Evolutionary conservation across 495 filamentous ascomycete species (phyloP).

Genomic region (Patellaria atrata): DNA sequence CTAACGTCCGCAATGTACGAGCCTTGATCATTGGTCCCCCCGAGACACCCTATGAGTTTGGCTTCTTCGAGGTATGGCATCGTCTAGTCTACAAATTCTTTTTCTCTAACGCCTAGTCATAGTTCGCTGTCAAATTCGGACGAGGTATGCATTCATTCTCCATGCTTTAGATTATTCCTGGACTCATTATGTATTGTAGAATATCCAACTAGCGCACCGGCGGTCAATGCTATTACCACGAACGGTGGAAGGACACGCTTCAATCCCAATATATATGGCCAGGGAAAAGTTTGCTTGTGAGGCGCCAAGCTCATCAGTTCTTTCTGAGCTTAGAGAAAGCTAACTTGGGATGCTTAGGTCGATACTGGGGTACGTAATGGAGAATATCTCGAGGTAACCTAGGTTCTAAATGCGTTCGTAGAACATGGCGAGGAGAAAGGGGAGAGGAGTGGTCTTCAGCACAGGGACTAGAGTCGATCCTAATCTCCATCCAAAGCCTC

Average conservation of each 20-base stretch:
- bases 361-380: conserved; percentile 63
- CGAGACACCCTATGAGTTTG: conserved; percentile 91
- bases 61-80: conserved; percentile 94
- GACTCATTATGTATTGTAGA: conserved; percentile 37
- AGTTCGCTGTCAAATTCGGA: conserved; percentile 55
- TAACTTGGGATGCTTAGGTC: conserved; percentile 38
- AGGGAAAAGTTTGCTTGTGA: conserved; percentile 83
- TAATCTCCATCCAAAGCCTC: conserved; percentile 91
- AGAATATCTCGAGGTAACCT: no score
- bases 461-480: conserved; percentile 84
- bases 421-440: conserved; percentile 82
- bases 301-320: conserved; percentile 14
- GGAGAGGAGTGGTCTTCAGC: conserved; percentile 94
- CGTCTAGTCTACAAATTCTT: conserved; percentile 10
- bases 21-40: conserved; percentile 87
- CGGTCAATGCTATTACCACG: conserved; percentile 64
- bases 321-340: conserved; percentile 6
- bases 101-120: conserved; percentile 6
- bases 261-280: conserved; percentile 92
- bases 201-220: conserved; percentile 73
- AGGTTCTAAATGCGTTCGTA: conserved; percentile 30
- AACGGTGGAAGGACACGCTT: conserved; percentile 78
- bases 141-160: conserved; percentile 34
- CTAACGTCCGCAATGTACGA: conserved; percentile 74
- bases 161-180: no score